Conservation (phyloP, 2,329 filamentous ascomycete species). For the Sarocladiaceae sp. region DNA sequence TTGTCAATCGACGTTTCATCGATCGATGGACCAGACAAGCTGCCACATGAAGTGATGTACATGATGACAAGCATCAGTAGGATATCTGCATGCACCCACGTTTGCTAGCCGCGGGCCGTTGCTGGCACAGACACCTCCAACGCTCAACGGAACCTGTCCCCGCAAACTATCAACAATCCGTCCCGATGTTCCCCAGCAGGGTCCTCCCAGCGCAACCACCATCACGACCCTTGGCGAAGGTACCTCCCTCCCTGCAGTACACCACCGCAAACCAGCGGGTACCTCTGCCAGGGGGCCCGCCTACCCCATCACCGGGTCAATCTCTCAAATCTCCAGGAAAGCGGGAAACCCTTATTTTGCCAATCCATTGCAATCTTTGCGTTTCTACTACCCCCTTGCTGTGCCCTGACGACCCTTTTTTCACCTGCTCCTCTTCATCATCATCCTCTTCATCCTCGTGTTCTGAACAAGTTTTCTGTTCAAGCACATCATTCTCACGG, state of each 20-base stretch:
- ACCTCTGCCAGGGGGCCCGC: background rate
- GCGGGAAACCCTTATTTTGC: background rate
- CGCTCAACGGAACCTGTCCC: background rate
- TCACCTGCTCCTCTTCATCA: too few species aligned
- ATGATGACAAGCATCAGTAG: too few species aligned
- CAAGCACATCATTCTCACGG: background rate
- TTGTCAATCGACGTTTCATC: too few species aligned
- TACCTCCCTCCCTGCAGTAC: background rate
- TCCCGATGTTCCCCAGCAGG: too few species aligned
- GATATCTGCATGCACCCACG: background rate
- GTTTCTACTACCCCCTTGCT: background rate
- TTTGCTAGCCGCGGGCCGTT: background rate
- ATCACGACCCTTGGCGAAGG: background rate
- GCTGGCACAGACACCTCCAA: background rate
- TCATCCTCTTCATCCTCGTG: background rate
- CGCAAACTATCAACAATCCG: background rate
- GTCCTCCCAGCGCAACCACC: background rate
- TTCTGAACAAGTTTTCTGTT: background rate
- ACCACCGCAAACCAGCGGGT: background rate
- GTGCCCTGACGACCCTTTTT: background rate
- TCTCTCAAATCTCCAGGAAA: constrained; percentile 4
- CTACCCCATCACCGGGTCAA: constrained; percentile 7
- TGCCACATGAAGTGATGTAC: too few species aligned
- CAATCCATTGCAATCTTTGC: constrained; percentile 6
- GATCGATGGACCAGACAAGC: too few species aligned